Conservation (phyloP, 2,329 filamentous ascomycete species). For the Neofusicoccum sp. region DNA sequence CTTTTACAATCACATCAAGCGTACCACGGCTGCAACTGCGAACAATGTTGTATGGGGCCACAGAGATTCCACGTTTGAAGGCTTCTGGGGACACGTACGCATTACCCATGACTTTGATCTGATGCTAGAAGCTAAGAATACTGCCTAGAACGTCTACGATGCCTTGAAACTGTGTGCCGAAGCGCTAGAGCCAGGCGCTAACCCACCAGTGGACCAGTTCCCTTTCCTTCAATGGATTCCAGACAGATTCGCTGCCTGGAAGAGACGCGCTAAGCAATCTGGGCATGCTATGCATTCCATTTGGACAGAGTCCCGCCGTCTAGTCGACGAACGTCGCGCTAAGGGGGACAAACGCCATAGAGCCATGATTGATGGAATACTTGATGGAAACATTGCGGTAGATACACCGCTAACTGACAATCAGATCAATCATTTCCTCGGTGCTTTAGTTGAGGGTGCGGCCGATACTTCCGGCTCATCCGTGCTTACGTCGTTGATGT, state of each 20-base stretch:
- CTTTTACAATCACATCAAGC: conserved; percentile 47
- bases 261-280: conserved; percentile 20
- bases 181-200: conserved; percentile 46
- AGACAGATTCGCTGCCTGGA: conserved; percentile 22
- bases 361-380: conserved; percentile 14
- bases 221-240: conserved; percentile 43
- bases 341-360: conserved; percentile 18
- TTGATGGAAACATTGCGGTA: conserved; percentile 16
- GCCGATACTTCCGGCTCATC: conserved; percentile 37
- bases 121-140: too few relatives aligned
- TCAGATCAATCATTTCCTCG: conserved; percentile 39
- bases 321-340: conserved; percentile 17
- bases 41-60: conserved; percentile 30
- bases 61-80: conserved; percentile 22
- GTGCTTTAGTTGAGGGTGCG: conserved; percentile 36
- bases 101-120: too few relatives aligned
- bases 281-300: conserved; percentile 18
- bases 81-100: conserved; percentile 25
- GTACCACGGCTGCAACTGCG: conserved; percentile 49
- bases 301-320: conserved; percentile 18
- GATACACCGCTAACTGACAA: conserved; percentile 16
- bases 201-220: conserved; percentile 49
- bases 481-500: conserved; percentile 35
- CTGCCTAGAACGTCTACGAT: conserved; percentile 32
- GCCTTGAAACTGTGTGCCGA: conserved; percentile 43